Evolutionary conservation across 345 rosid species (phyloP), one percentile per base, ranked within the genome.

Genomic region (Euclidium syriacum): DNA sequence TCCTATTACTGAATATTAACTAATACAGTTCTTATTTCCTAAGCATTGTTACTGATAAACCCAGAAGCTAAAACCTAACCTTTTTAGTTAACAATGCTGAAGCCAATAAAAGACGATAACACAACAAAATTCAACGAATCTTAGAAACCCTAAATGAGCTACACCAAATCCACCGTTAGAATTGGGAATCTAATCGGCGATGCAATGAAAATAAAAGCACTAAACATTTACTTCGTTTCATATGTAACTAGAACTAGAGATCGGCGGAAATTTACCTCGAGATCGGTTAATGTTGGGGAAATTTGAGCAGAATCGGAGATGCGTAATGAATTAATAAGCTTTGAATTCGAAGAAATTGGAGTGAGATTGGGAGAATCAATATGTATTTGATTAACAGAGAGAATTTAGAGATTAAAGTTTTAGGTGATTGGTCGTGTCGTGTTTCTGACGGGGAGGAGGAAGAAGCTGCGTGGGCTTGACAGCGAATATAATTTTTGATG

Each of bases 381-480:
- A n/a, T n/a, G n/a, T n/a, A n/a, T n/a, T n/a, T n/a, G n/a, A n/a
- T n/a, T n/a, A n/a, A n/a, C n/a, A n/a, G n/a, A n/a, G 55, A 12
- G 52, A 20, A 60, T 20, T 44, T 59, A 29, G 7, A 27, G 16
- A 12, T 25, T 11, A 4, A 24, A 42, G 39, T 53, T 58, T 58
- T 27, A n/a, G 65, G 26, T 50, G 65, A 67, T 58, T 46, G 40
- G 63, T 55, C 38, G 24, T 18, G 34, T 54, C 61, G 62, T 54
- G 54, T 16, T 44, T 25, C 7, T 67, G 72, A 54, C 33, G 64
- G 23, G 64, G 64, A 39, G 2, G 40, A 29, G 7, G 38, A 58
- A 22, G 42, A 49, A 36, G 34, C 39, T 67, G 12, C 46, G 64
- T 66, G 14, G 57, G 25, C 24, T 47, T 47, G 39, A 35, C 47